These are phyloP conservation scores for Epichloe coenophiala DNA, from an alignment of 2,329 filamentous ascomycete genomes.

Conservation along the genomic window DNA sequence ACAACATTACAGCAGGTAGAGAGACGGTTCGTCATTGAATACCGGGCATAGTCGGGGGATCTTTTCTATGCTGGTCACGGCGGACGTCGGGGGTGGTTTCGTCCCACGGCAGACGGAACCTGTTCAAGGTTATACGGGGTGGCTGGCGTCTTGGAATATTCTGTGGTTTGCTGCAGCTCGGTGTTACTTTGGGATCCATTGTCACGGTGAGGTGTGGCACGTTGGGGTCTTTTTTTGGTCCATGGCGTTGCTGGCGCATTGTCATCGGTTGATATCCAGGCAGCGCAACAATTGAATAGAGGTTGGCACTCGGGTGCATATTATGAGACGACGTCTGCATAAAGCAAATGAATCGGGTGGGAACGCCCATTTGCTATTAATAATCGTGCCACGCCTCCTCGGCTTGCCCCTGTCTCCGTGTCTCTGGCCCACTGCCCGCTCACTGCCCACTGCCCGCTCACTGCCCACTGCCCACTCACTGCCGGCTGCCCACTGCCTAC, in stretches of 20 bases:
- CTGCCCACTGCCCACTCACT: too few relatives aligned
- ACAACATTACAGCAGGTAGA: conserved; percentile 66
- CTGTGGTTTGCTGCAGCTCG: neutral
- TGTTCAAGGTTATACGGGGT: neutral
- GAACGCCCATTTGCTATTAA: too few relatives aligned
- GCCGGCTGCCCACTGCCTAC: too few relatives aligned
- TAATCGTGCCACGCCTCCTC: too few relatives aligned
- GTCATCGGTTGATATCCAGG: neutral
- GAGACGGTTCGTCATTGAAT: conserved; percentile 63
- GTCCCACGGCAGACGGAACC: neutral
- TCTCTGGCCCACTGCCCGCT: too few relatives aligned
- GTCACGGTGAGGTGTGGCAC: neutral
- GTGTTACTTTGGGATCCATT: neutral
- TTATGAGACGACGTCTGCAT: too few relatives aligned
- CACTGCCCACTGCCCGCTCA: too few relatives aligned
- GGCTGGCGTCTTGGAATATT: neutral
- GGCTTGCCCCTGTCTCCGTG: too few relatives aligned
- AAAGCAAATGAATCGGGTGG: too few relatives aligned
- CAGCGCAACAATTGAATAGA: neutral
- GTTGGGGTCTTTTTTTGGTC: neutral
- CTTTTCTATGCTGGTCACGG: too few relatives aligned
- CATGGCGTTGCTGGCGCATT: neutral
- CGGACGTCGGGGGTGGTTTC: neutral
- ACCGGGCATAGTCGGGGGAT: conserved; percentile 26
- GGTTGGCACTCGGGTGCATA: neutral